phyloP scores from a whole-genome alignment of 257 asterid species.

The Craterostigma plantagineum region DNA sequence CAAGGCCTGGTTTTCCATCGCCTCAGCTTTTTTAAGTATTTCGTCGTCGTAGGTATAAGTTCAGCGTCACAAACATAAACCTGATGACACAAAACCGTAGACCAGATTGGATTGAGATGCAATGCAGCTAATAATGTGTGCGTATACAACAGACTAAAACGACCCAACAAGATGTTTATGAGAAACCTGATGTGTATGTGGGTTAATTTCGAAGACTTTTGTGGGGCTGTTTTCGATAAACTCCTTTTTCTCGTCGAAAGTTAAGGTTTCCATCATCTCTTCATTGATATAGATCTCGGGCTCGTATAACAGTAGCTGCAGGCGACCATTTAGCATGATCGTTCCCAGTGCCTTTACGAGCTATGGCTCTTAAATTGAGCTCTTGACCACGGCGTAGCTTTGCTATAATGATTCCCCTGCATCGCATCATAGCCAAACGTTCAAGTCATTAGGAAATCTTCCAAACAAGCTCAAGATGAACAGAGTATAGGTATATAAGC shows the following conservation, averaged over 20 bases:
- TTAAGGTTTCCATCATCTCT: conserved; percentile 65
- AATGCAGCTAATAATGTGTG: neutral
- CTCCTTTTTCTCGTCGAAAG: conserved; percentile 42
- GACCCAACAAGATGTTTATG: neutral
- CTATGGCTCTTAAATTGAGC: conserved; percentile 81
- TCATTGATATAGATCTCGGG: conserved; percentile 87
- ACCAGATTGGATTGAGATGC: neutral
- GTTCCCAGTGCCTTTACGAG: conserved; percentile 95
- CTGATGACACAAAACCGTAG: conserved; percentile 20
- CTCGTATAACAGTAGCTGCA: conserved; percentile 98
- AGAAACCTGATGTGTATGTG: conserved; percentile 44
- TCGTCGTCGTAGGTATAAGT: conserved; percentile 86
- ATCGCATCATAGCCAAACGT: conserved; percentile 7
- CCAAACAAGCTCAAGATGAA: no score
- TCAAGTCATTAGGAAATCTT: neutral
- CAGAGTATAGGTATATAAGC: no score
- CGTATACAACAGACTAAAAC: no score
- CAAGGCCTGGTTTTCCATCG: conserved; percentile 65
- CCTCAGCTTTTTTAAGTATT: conserved; percentile 83
- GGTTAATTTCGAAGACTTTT: conserved; percentile 62
- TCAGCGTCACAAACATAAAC: conserved; percentile 61
- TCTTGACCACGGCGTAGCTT: conserved; percentile 98
- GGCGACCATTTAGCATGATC: conserved; percentile 99
- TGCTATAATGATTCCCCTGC: conserved; percentile 89
- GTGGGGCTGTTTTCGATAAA: conserved; percentile 93